Base-by-base conservation (phyloP, 768 basidiomycete genomes). In the Pulveroboletus sp. region DNA sequence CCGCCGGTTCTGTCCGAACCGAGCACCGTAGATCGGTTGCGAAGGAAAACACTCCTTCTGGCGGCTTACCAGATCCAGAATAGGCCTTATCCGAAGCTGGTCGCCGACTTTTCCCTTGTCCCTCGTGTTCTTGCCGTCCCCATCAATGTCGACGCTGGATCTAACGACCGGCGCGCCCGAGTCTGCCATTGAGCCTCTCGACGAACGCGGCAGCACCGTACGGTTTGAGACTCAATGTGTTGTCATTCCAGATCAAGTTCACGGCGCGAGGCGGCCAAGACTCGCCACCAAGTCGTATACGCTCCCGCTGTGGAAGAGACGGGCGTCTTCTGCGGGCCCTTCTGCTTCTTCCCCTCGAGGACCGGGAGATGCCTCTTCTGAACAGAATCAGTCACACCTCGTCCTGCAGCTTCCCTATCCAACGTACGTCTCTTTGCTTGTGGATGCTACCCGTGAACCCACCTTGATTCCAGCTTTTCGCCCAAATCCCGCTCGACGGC, bases 161-260 rank as follows among this genome's bases (percentile, higher is more conserved):
- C 17, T 37, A 31, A 5, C 31, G 39, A 39, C 49, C 3, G 46
- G 17, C 9, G 32, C 39, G 8, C 18, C 39, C n/a, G 36, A 17
- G 15, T 31, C 47, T 26, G 21, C 49, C 33, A 2, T 51, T 24
- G 57, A 54, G 5, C 45, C 51, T n/a, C 26, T 55, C 45, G 59
- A 55, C 21, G 68, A 66, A 35, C 57, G 17, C 8, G 54, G 57
- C 0, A 61, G 68, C 50, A 61, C 60, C 21, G 88, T 89, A 5
- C 77, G 87, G 49, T 90, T 90, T 68, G 80, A 89, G 71, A 71
- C 73, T 46, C 77, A 84, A 59, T 89, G 88, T 51, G 71, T 86
- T 5, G 76, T 90, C 58, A 89, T 90, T 49, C 87, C 87, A n/a
- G 79, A 85, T 45, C 63, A 59, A 14, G 57, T 60, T 1, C 62